Evolutionary conservation across 352 stramenopile species (phyloP).

Genomic region (Phytophthora sansomeana): DNA sequence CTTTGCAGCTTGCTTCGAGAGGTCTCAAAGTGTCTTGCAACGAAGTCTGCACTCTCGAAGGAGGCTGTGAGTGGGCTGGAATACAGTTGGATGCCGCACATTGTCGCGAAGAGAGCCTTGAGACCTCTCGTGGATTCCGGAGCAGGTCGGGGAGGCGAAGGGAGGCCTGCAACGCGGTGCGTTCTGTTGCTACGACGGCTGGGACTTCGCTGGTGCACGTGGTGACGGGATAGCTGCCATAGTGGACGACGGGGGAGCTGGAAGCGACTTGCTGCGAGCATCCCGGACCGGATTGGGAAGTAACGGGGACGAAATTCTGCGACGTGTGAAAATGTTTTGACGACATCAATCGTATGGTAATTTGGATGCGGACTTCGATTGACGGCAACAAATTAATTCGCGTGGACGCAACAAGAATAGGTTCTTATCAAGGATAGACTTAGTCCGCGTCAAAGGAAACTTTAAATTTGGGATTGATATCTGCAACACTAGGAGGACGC

Average conservation of each 20-base stretch:
- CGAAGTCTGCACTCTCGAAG: constrained; percentile 12
- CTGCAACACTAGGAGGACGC: no score
- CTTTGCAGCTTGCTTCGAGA: constrained; percentile 11
- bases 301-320: background rate
- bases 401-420: no score
- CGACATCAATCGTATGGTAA: no score
- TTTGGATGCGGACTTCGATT: no score
- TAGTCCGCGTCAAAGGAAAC: no score
- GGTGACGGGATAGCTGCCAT: background rate
- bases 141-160: background rate
- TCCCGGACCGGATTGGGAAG: background rate
- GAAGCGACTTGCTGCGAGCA: constrained; percentile 16
- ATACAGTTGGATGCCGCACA: constrained; percentile 15
- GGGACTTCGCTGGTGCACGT: constrained; percentile 7
- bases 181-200: background rate
- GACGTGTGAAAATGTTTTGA: no score
- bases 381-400: no score
- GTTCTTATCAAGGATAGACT: no score
- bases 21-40: constrained; percentile 25
- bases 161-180: background rate
- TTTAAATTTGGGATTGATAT: no score
- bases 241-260: background rate
- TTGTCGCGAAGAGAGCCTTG: constrained; percentile 14
- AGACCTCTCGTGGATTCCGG: constrained; percentile 13
- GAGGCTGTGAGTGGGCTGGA: constrained; percentile 9